Conservation (phyloP, 345 rosid species). For the Fremontodendron californicum region DNA sequence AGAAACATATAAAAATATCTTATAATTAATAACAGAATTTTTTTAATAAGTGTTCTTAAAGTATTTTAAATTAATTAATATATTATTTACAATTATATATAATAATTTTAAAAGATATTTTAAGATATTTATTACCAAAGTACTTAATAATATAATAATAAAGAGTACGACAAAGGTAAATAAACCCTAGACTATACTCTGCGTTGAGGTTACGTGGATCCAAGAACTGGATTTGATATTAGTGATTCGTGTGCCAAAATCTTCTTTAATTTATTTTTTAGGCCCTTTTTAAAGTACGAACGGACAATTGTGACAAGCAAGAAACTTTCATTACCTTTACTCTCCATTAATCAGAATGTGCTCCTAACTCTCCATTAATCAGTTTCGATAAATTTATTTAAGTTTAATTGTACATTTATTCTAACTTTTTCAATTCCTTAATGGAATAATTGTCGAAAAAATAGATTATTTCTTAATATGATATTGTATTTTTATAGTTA, state of each 20-base stretch:
- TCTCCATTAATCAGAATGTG: not conserved
- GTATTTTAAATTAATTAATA: too few relatives aligned
- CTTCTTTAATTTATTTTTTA: not conserved
- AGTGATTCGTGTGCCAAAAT: slow-evolving; percentile 22
- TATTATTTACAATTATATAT: too few relatives aligned
- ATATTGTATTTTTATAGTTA: not conserved
- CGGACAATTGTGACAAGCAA: not conserved
- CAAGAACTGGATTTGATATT: slow-evolving; percentile 27
- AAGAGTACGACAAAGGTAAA: slow-evolving; percentile 10
- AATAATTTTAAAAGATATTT: too few relatives aligned
- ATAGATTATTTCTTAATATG: not conserved
- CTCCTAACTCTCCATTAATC: not conserved
- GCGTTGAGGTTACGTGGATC: slow-evolving; percentile 33
- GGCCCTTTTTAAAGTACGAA: not conserved
- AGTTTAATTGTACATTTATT: not conserved
- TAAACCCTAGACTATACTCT: slow-evolving; percentile 23
- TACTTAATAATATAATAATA: too few relatives aligned
- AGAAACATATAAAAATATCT: not conserved
- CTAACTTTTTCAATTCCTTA: not conserved
- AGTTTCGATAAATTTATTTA: not conserved
- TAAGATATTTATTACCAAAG: too few relatives aligned
- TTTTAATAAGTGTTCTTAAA: too few relatives aligned
- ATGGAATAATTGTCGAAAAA: not conserved
- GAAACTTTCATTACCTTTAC: not conserved
- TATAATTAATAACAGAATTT: too few relatives aligned